Conservation (phyloP, 495 filamentous ascomycete species). For the Annulohypoxylon moriforme region DNA sequence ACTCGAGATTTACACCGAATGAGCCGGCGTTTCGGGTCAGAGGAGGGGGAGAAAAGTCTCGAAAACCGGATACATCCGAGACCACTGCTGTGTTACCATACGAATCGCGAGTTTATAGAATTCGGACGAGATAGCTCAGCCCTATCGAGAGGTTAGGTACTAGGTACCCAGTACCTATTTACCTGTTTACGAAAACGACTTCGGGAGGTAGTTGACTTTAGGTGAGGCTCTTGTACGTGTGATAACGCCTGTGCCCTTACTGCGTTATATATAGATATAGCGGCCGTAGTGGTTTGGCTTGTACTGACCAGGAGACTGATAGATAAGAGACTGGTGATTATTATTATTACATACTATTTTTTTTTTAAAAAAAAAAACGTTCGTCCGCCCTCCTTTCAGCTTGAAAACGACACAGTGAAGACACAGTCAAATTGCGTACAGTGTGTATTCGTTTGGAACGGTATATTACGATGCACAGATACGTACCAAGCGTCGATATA, state of each 20-base stretch:
- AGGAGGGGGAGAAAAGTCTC: too few relatives aligned
- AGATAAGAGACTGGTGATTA: slow-evolving; percentile 2
- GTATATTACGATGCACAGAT: background rate
- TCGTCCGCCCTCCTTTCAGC: background rate
- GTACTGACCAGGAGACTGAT: background rate
- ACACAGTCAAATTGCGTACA: background rate
- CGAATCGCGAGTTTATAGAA: background rate
- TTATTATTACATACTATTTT: background rate
- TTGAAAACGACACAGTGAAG: background rate
- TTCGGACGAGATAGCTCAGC: background rate
- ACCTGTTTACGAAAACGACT: too few relatives aligned
- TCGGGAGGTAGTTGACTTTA: background rate
- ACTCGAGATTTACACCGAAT: slow-evolving; percentile 14
- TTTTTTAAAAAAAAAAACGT: background rate
- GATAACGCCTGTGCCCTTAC: background rate
- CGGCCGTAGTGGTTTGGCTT: background rate
- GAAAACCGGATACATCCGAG: too few relatives aligned
- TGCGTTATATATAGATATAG: background rate
- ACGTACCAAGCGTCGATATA: background rate
- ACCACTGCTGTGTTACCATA: background rate
- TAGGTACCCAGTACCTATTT: too few relatives aligned
- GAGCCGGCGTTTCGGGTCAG: background rate
- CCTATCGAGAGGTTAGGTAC: background rate
- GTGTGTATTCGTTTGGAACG: too few relatives aligned
- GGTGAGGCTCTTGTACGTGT: background rate